phyloP scores from a whole-genome alignment of 768 basidiomycete genomes.

The Paxillus rubicundulus region DNA sequence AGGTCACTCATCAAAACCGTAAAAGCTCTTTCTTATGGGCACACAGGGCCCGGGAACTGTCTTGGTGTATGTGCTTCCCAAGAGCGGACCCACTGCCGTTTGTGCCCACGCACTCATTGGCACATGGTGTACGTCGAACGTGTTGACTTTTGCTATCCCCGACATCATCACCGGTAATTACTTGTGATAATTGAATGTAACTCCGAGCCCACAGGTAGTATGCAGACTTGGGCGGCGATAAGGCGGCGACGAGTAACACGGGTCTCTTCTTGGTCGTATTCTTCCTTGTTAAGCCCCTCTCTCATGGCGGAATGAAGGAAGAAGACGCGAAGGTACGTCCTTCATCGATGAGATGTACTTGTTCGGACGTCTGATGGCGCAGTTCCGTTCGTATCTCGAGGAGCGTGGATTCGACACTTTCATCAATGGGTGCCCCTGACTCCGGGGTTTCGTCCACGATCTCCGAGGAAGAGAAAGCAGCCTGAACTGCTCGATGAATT shows the following conservation, averaged over 20 bases:
- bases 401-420: constrained; percentile 74
- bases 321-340: constrained; percentile 64
- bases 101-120: constrained; percentile 85
- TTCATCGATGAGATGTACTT: not conserved
- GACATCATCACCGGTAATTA: constrained; percentile 57
- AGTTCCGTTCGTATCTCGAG: constrained; percentile 84
- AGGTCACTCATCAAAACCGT: constrained; percentile 9
- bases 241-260: constrained; percentile 59
- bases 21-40: not conserved
- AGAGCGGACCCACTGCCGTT: constrained; percentile 80
- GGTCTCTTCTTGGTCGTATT: constrained; percentile 85
- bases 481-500: constrained; percentile 5
- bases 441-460: constrained; percentile 23
- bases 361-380: constrained; percentile 2
- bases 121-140: constrained; percentile 61
- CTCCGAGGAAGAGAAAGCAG: constrained; percentile 18
- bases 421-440: constrained; percentile 57
- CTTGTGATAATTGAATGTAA: not conserved
- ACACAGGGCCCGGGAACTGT: constrained; percentile 75
- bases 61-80: constrained; percentile 83
- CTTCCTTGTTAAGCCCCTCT: constrained; percentile 71
- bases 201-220: not conserved
- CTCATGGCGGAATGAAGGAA: constrained; percentile 72
- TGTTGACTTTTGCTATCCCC: too few species aligned
- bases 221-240: constrained; percentile 59